phyloP scores from a whole-genome alignment of 2,329 filamentous ascomycete species.

The Mycocentrospora acerina region DNA sequence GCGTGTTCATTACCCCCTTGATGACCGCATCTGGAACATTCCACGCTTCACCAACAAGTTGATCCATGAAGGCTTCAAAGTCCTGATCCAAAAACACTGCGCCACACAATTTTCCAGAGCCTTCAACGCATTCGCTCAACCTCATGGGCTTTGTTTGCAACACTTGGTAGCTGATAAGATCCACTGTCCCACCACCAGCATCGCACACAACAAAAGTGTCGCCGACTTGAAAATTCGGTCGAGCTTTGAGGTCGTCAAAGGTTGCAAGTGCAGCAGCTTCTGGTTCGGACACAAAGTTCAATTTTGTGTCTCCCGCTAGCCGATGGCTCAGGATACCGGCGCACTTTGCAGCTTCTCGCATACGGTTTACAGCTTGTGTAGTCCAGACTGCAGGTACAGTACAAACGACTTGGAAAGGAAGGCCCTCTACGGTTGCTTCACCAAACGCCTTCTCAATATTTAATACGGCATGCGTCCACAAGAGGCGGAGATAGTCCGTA shows the following conservation, averaged over 20 bases:
- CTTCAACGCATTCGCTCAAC: constrained; percentile 12
- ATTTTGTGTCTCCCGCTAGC: constrained; percentile 19
- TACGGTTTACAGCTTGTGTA: constrained; percentile 5
- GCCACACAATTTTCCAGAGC: constrained; percentile 14
- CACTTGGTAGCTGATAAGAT: constrained; percentile 26
- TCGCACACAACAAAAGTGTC: constrained; percentile 23
- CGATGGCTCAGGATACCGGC: constrained; percentile 7
- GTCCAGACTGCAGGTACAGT: constrained; percentile 20
- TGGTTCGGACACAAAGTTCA: constrained; percentile 29
- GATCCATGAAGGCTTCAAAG: constrained; percentile 13
- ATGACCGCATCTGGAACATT: constrained; percentile 9
- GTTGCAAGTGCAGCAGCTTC: constrained; percentile 33
- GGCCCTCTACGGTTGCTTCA: background rate
- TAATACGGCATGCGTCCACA: constrained; percentile 12
- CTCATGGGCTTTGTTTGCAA: constrained; percentile 9
- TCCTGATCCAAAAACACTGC: constrained; percentile 19
- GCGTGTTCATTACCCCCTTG: constrained; percentile 17
- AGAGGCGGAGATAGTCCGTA: constrained; percentile 14
- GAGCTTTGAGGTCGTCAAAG: constrained; percentile 15
- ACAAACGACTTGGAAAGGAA: constrained; percentile 5
- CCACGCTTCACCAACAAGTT: constrained; percentile 10
- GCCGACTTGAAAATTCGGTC: constrained; percentile 12
- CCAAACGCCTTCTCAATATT: constrained; percentile 9
- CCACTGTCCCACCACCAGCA: constrained; percentile 24
- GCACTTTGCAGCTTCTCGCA: constrained; percentile 2